These are phyloP conservation scores for Nepenthes mirabilis DNA, from an alignment of 148 eudicot species.

Conservation along the genomic window DNA sequence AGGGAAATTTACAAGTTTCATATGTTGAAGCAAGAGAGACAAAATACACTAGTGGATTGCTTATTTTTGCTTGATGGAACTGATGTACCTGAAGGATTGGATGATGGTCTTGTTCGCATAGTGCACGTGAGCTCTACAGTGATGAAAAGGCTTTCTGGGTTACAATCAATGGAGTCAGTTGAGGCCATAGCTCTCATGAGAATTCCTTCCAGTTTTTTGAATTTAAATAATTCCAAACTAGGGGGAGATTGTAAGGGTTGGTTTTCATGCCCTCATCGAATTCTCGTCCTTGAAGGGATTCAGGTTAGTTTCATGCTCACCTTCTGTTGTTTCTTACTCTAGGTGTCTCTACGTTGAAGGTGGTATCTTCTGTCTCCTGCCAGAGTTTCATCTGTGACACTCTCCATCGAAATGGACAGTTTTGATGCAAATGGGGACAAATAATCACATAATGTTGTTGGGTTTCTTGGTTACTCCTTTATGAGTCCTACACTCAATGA, in stretches of 20 bases:
- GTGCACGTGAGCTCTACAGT: slow-evolving; percentile 55
- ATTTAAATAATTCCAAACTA: slow-evolving; percentile 23
- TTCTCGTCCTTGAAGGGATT: slow-evolving; percentile 86
- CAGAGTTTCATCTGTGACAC: too few species aligned
- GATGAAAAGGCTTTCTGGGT: slow-evolving; percentile 77
- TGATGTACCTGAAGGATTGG: slow-evolving; percentile 39
- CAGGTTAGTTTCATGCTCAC: slow-evolving; percentile 36
- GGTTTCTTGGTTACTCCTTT: too few species aligned
- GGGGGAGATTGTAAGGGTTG: slow-evolving; percentile 30
- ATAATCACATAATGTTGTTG: too few species aligned
- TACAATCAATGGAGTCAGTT: slow-evolving; percentile 71
- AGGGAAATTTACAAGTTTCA: slow-evolving; percentile 71
- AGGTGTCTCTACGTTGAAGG: too few species aligned
- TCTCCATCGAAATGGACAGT: too few species aligned
- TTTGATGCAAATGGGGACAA: too few species aligned
- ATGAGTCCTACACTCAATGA: too few species aligned
- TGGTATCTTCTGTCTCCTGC: too few species aligned
- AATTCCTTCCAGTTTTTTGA: slow-evolving; percentile 46
- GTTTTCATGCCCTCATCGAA: slow-evolving; percentile 51
- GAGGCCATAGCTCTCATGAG: slow-evolving; percentile 67
- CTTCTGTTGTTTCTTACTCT: too few species aligned
- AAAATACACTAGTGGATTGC: slow-evolving; percentile 36
- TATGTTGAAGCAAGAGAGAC: slow-evolving; percentile 16
- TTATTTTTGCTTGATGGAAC: slow-evolving; percentile 58
- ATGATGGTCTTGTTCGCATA: slow-evolving; percentile 22